A percentile compares a stretch with the other conserved stretches of the same genome.
Conservation (phyloP, 2,329 filamentous ascomycete genomes). For the Colletotrichum spinosum region DNA sequence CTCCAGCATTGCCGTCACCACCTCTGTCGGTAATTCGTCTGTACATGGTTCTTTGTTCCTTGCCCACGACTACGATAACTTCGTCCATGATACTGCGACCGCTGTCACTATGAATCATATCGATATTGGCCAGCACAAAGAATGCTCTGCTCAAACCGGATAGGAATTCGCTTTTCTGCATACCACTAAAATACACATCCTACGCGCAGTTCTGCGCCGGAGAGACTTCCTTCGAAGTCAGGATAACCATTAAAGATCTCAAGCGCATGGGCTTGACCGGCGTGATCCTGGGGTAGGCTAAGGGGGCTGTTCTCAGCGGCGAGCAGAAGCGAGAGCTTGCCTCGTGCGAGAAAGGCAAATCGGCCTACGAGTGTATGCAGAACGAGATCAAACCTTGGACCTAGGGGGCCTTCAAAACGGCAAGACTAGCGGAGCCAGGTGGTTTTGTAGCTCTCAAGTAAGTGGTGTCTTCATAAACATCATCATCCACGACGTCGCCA, state of each 20-base stretch:
- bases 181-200: constrained; percentile 82
- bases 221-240: constrained; percentile 76
- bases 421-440: constrained; percentile 73
- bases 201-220: constrained; percentile 94
- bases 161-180: constrained; percentile 76
- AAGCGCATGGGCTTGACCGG: constrained; percentile 83
- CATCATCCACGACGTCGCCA: not conserved
- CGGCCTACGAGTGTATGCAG: constrained; percentile 60
- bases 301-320: constrained; percentile 79
- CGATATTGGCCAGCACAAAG: constrained; percentile 75
- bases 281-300: constrained; percentile 86
- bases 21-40: constrained; percentile 76
- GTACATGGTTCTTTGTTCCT: constrained; percentile 74
- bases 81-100: constrained; percentile 76
- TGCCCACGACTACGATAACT: constrained; percentile 76
- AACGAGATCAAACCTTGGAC: constrained; percentile 78
- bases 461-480: constrained; percentile 22
- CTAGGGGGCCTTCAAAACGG: constrained; percentile 78
- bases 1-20: constrained; percentile 33
- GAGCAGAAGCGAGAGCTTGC: constrained; percentile 59
- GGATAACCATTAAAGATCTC: constrained; percentile 71
- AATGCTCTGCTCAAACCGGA: constrained; percentile 78
- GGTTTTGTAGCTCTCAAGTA: constrained; percentile 76
- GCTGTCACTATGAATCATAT: constrained; percentile 77
- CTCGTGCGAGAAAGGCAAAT: constrained; percentile 57